Percentiles rank a stretch among this genome's conserved stretches.
Conservation (phyloP, 768 basidiomycete genomes). For the Lentinula detonsa region DNA sequence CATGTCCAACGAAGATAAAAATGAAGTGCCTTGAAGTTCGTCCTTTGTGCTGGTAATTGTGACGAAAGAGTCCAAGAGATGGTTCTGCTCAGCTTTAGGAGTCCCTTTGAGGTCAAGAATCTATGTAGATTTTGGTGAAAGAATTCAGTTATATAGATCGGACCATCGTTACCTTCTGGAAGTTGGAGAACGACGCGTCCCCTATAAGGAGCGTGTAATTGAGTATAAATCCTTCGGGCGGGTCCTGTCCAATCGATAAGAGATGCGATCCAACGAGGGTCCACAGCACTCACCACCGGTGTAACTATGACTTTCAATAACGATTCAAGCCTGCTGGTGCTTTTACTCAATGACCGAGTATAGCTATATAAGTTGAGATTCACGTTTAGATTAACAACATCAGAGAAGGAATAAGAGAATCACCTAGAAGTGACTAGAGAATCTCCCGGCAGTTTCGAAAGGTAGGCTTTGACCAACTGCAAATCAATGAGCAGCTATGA, state of each 20-base stretch:
- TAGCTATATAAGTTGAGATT: slow-evolving; percentile 46
- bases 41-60: slow-evolving; percentile 89
- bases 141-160: background rate
- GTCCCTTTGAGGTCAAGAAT: slow-evolving; percentile 95
- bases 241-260: slow-evolving; percentile 50
- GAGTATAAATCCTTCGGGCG: slow-evolving; percentile 88
- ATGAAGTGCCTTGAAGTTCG: slow-evolving; percentile 85
- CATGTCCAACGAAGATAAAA: slow-evolving; percentile 94
- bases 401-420: slow-evolving; percentile 9
- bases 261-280: background rate
- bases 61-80: slow-evolving; percentile 86
- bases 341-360: slow-evolving; percentile 74
- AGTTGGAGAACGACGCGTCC: slow-evolving; percentile 93
- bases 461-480: slow-evolving; percentile 76
- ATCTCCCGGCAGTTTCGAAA: slow-evolving; percentile 82
- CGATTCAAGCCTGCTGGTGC: slow-evolving; percentile 78
- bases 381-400: background rate
- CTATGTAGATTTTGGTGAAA: slow-evolving; percentile 28
- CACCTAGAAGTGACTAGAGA: slow-evolving; percentile 49
- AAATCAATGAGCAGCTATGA: slow-evolving; percentile 83
- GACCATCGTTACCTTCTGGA: slow-evolving; percentile 79
- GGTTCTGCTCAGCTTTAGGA: slow-evolving; percentile 78
- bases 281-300: slow-evolving; percentile 58
- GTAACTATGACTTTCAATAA: slow-evolving; percentile 94
- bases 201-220: slow-evolving; percentile 95